Base-by-base conservation (phyloP, 116 monocot genomes). In the Posidonia oceanica region DNA sequence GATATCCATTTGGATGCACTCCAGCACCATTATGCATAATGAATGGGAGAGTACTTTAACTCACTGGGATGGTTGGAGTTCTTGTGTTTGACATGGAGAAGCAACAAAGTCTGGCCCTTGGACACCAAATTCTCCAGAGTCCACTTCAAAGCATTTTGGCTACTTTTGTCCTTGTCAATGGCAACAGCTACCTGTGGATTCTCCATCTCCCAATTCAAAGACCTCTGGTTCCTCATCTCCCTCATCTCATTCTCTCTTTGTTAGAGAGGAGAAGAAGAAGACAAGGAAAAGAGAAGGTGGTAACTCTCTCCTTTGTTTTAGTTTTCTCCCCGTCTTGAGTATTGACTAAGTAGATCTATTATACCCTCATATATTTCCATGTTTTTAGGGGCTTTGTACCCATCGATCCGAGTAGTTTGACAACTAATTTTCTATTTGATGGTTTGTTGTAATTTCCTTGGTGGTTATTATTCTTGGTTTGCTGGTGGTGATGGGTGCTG, bases 81-180 rank as follows among this genome's bases (percentile, higher is more conserved):
- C 53, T 68, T 78, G 53, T 72, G 54, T 29, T 64, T 77, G 64
- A 88, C 84, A 75, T 84, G 84, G 29, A 88, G 38, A 11, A 88
- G 79, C 17, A 63, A 63, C 61, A 88, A 5, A 42, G 71, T 82
- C 44, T 84, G 82, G 29, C 88, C 82, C 51, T 57, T 77, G 64
- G 22, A 16, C 18, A 77, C 66, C 22, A 86, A 65, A 66, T 82
- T 83, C 5, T 80, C 86, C 21, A 80, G 18, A 0, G 83, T 80
- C 80, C 80, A 86, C 62, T 83, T 86, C 37, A 86, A 59, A 18
- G 86, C 80, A 72, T 62, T 69, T 61, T 86, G 82, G 72, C 86
- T 83, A 39, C 71, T 69, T 54, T 83, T 86, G 72, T 86, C 78
- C 69, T 75, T 83, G 75, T 86, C 86, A 18, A 86, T 80, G 39